Conservation (phyloP, 2,329 filamentous ascomycete species). For the Clathrospora elynae region DNA sequence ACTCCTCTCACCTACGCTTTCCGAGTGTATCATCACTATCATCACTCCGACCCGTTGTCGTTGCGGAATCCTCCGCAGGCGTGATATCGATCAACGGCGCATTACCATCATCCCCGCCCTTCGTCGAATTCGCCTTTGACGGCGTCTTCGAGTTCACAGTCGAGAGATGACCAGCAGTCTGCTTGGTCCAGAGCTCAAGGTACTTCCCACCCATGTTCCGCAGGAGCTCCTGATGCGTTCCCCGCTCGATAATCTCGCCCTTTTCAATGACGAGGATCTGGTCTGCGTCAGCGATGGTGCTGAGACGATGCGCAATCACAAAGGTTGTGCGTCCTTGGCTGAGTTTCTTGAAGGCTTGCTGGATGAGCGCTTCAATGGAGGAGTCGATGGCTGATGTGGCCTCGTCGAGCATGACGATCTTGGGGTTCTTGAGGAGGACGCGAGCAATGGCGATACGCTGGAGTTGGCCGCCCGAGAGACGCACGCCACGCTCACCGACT, state of each 20-base stretch:
- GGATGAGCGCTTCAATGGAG: slow-evolving; percentile 69
- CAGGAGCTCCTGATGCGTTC: slow-evolving; percentile 78
- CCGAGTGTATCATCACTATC: slow-evolving; percentile 14
- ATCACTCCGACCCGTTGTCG: slow-evolving; percentile 18
- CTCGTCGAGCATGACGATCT: slow-evolving; percentile 85
- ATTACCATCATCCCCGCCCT: slow-evolving; percentile 15
- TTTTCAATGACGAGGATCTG: slow-evolving; percentile 80
- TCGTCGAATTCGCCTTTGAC: slow-evolving; percentile 22
- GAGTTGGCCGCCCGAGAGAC: slow-evolving; percentile 67
- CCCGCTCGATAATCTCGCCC: slow-evolving; percentile 76
- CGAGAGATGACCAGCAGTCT: slow-evolving; percentile 56
- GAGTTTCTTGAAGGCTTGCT: slow-evolving; percentile 63
- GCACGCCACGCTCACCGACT: slow-evolving; percentile 49
- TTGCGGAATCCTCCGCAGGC: slow-evolving; percentile 28
- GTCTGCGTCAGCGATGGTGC: slow-evolving; percentile 83
- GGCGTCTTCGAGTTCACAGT: slow-evolving; percentile 19
- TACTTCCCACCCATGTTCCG: slow-evolving; percentile 70
- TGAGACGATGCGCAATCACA: slow-evolving; percentile 77
- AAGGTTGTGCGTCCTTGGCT: slow-evolving; percentile 69
- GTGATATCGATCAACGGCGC: slow-evolving; percentile 33
- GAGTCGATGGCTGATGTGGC: slow-evolving; percentile 87
- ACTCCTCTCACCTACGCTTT: slow-evolving; percentile 18
- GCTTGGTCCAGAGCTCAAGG: slow-evolving; percentile 85
- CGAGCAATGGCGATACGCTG: slow-evolving; percentile 72
- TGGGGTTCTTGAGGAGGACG: slow-evolving; percentile 77